Evolutionary conservation across 2,329 filamentous ascomycete genomes (phyloP), one percentile per base, ranked within the genome.

Genomic region (Penicillium sp.): DNA sequence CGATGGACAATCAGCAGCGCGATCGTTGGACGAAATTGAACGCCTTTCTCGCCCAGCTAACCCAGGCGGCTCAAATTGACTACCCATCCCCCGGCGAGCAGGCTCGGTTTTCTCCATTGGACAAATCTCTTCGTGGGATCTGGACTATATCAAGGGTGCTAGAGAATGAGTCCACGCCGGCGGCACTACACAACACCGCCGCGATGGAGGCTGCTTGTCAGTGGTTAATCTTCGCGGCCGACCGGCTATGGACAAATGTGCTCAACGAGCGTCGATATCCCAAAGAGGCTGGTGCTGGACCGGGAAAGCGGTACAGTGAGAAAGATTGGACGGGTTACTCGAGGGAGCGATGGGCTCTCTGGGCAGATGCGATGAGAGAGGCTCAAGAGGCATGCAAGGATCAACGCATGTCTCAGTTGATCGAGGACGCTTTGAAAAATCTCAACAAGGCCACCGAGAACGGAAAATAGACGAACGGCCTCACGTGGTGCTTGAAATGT

Each of bases 41-140:
- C 26, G 46, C 46, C 26, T 56, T 56, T 45, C 42, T 57, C 45
- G 55, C 51, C 27, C 51, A 56, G 29, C 47, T 57, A 5, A 54
- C 45, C n/a, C 47, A 54, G 28, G 43, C 48, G 12, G 45, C 51
- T 4, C 47, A 55, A 2, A 34, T 57, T 44, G 33, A 27, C 25
- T 47, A 50, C 38, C 5, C 45, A 25, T 12, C 45, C 45, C 39
- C 47, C 4, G 28, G 37, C 11, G 37, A 49, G 33, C 27, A 41
- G 43, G 24, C 35, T 27, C 32, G 13, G 18, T 45, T 43, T n/a
- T 38, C n/a, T 44, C 44, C 52, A 24, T 25, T 54, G 40, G 52
- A 52, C 34, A 52, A 46, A 38, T 54, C 52, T 33, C 46, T 52
- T 11, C 35, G 44, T 4, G 52, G 39, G 5, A 39, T 50, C 4